These are phyloP conservation scores for Emmonsiellopsis sp. DNA, from an alignment of 2,329 filamentous ascomycete species.

Conservation along the genomic window DNA sequence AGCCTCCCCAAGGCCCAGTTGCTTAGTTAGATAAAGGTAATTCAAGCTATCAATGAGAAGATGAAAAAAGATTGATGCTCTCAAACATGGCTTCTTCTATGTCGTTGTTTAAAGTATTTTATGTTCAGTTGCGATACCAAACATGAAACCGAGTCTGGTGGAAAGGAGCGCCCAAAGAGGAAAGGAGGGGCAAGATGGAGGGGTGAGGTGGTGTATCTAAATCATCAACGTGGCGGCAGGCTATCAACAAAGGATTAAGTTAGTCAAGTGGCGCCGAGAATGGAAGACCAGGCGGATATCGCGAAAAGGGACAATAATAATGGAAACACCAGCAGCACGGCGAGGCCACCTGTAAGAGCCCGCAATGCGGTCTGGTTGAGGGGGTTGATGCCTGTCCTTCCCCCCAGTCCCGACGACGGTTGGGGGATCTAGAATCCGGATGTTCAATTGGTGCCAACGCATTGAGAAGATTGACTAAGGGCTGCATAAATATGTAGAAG, in stretches of 20 bases:
- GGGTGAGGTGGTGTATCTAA: not conserved
- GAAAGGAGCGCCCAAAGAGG: too few species aligned
- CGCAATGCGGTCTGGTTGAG: not conserved
- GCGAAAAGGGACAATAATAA: not conserved
- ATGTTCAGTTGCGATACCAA: not conserved
- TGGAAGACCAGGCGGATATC: not conserved
- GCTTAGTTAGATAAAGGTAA: too few species aligned
- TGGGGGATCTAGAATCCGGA: slow-evolving; percentile 2
- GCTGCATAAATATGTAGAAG: slow-evolving; percentile 3
- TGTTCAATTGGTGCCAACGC: slow-evolving; percentile 11
- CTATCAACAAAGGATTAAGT: not conserved
- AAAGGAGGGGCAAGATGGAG: not conserved
- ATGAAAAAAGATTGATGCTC: not conserved
- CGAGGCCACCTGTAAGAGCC: slow-evolving; percentile 9
- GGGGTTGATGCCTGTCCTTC: not conserved
- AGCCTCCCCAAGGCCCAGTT: not conserved
- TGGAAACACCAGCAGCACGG: not conserved
- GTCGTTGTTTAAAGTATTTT: not conserved
- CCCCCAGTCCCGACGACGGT: not conserved
- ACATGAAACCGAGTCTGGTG: too few species aligned
- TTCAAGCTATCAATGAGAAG: too few species aligned
- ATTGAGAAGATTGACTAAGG: slow-evolving; percentile 7
- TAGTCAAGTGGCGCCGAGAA: not conserved
- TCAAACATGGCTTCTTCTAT: not conserved
- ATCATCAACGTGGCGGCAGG: not conserved